Evolutionary conservation across 495 filamentous ascomycete genomes (phyloP), one percentile per base, ranked within the genome.

Genomic region (Thozetella sp.): DNA sequence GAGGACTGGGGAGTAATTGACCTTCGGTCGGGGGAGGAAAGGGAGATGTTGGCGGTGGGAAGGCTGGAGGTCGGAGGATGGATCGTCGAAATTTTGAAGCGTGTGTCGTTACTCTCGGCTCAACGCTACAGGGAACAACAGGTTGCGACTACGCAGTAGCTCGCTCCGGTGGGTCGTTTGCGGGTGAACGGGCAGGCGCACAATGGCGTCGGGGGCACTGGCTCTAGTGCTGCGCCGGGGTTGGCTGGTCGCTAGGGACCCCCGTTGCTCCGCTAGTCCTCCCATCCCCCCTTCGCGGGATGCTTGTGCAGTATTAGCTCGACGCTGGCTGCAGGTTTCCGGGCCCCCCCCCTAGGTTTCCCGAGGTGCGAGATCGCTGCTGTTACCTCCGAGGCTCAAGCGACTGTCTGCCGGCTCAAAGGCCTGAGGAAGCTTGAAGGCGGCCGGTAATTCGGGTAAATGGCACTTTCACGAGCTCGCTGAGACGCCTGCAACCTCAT

Each of bases 401-500:
- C 23, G 54, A 19, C 25, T 20, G 25, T 13, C 30, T n/a, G n/a
- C 54, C 30, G 22, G 22, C 51, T 51, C 51, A 25, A 19, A 27
- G 22, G 23, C 22, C 45, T n/a, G 19, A 22, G 23, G 25, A 30
- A 34, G 34, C 54, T 56, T 22, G 54, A 45, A 46, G 40, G 34
- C 24, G 53, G 54, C 51, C 66, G 68, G 68, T 57, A 68, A 61
- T 59, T 59, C 68, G 68, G 68, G 58, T 69, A 66, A 69, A 71
- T 65, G 66, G 63, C 51, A 54, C 26, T 55, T 51, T 22, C 43
- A 55, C 30, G n/a, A 48, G 10, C 43, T 10, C 43, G 12, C n/a
- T 9, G 43, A 48, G 9, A 3, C 43, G 12, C 43, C 43, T 48
- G 43, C 6, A 4, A 48, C 43, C 6, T 19, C 43, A 17, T 9